Evolutionary conservation across 2,329 filamentous ascomycete genomes (phyloP).

Genomic region (Penicillium sp.): DNA sequence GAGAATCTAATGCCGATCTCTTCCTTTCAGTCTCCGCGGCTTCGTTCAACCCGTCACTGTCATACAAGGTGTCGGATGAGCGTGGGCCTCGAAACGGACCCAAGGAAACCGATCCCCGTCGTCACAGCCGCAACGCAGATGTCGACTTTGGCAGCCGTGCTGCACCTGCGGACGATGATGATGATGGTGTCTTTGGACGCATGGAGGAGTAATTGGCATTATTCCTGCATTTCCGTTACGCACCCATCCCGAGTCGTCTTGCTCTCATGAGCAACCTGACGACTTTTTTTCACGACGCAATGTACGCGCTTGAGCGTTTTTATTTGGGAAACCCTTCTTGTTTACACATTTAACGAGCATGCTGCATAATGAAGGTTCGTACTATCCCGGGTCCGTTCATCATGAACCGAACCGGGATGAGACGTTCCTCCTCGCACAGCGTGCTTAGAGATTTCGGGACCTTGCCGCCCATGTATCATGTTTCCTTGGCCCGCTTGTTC

Average conservation of each 20-base stretch:
- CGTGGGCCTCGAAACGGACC: constrained; percentile 68
- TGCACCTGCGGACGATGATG: constrained; percentile 78
- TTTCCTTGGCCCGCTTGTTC: constrained; percentile 19
- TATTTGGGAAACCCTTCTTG: constrained; percentile 25
- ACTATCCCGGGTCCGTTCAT: constrained; percentile 1
- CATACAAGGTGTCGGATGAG: constrained; percentile 51
- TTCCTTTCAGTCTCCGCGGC: constrained; percentile 44
- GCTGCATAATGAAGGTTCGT: constrained; percentile 17
- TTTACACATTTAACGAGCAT: constrained; percentile 22
- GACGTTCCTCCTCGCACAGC: constrained; percentile 13
- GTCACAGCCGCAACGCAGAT: constrained; percentile 35
- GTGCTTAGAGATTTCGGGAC: constrained; percentile 21
- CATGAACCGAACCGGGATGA: not conserved
- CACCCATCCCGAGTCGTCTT: constrained; percentile 3
- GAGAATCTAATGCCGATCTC: constrained; percentile 39
- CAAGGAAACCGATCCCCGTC: constrained; percentile 38
- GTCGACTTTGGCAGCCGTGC: constrained; percentile 37
- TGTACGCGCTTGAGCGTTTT: constrained; percentile 42
- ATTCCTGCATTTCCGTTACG: not conserved
- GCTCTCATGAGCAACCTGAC: constrained; percentile 3
- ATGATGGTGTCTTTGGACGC: constrained; percentile 90
- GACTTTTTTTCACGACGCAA: constrained; percentile 33
- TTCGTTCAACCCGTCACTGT: constrained; percentile 45
- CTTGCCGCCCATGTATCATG: constrained; percentile 27
- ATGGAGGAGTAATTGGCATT: constrained; percentile 75